Conservation (phyloP, 2,329 filamentous ascomycete species). For the Epichloe typhina region DNA sequence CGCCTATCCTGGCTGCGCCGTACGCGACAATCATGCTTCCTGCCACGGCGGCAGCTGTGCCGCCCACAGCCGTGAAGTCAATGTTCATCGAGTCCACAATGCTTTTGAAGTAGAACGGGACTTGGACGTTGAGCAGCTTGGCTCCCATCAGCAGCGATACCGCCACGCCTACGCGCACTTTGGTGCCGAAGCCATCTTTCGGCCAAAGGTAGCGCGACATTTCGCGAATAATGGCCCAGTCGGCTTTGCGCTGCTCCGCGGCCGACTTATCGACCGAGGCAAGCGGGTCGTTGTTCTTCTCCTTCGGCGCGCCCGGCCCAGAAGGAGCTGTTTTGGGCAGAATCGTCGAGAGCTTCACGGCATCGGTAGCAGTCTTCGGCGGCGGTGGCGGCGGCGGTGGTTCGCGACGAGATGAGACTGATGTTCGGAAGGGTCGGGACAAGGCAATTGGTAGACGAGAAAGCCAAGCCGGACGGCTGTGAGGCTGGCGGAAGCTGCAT, state of each 20-base stretch:
- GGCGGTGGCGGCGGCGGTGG: constrained; percentile 7
- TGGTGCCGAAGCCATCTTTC: constrained; percentile 55
- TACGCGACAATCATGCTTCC: constrained; percentile 91
- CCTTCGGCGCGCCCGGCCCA: constrained; percentile 8
- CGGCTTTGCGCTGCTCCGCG: constrained; percentile 86
- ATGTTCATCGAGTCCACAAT: constrained; percentile 98
- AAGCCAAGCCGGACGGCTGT: constrained; percentile 17
- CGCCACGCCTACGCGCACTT: constrained; percentile 75
- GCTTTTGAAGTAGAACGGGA: constrained; percentile 97
- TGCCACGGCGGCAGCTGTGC: constrained; percentile 76
- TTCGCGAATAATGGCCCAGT: constrained; percentile 98
- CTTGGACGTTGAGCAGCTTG: constrained; percentile 93
- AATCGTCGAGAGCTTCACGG: neutral
- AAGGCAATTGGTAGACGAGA: constrained; percentile 14
- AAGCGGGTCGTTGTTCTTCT: constrained; percentile 19
- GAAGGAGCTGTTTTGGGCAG: constrained; percentile 1
- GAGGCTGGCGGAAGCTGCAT: constrained; percentile 14
- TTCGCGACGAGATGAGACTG: constrained; percentile 17
- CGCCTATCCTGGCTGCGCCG: constrained; percentile 74
- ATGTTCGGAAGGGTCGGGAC: constrained; percentile 19
- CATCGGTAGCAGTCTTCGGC: constrained; percentile 3
- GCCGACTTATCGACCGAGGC: constrained; percentile 35
- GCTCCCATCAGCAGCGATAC: constrained; percentile 72
- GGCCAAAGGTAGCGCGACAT: constrained; percentile 97
- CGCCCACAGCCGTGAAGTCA: constrained; percentile 75